Evolutionary conservation across 1,284 basidiomycete genomes (phyloP).

Genomic region (Taiwanofungus camphoratus): DNA sequence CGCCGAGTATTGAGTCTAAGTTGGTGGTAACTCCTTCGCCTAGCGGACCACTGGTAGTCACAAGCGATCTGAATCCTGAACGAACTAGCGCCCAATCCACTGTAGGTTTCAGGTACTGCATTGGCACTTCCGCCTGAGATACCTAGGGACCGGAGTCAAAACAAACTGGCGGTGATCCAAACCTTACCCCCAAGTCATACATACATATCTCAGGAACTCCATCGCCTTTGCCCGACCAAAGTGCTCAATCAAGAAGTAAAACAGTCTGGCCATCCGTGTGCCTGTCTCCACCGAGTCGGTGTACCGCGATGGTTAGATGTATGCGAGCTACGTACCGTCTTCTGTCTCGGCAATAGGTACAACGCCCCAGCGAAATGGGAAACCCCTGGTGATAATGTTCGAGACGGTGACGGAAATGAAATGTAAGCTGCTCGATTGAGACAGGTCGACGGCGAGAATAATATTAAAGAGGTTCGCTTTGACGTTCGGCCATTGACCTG

Average conservation of each 20-base stretch:
- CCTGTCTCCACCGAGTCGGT: conserved; percentile 33
- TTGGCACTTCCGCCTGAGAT: conserved; percentile 30
- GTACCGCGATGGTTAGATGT: background rate
- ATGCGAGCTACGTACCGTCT: conserved; percentile 36
- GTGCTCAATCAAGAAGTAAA: conserved; percentile 61
- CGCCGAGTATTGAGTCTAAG: conserved; percentile 39
- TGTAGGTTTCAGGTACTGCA: conserved; percentile 27
- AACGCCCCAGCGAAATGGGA: conserved; percentile 80
- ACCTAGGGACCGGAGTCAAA: too few species aligned
- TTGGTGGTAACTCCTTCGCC: conserved; percentile 26
- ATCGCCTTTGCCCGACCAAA: conserved; percentile 62
- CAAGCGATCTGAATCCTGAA: conserved; percentile 37
- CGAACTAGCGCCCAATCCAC: conserved; percentile 43
- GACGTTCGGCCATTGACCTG: conserved; percentile 72
- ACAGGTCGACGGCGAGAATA: conserved; percentile 75
- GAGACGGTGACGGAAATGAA: conserved; percentile 61
- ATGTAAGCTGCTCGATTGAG: conserved; percentile 51
- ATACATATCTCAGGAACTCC: conserved; percentile 53
- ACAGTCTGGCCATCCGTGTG: conserved; percentile 63
- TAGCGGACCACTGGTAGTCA: conserved; percentile 15
- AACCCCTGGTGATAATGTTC: conserved; percentile 62
- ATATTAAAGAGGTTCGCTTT: conserved; percentile 78
- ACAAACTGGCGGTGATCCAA: too few species aligned
- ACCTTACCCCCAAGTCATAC: too few species aligned
- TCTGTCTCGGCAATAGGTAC: conserved; percentile 67